phyloP scores from a whole-genome alignment of 179 eudicot genomes.

The Nepenthes alata region DNA sequence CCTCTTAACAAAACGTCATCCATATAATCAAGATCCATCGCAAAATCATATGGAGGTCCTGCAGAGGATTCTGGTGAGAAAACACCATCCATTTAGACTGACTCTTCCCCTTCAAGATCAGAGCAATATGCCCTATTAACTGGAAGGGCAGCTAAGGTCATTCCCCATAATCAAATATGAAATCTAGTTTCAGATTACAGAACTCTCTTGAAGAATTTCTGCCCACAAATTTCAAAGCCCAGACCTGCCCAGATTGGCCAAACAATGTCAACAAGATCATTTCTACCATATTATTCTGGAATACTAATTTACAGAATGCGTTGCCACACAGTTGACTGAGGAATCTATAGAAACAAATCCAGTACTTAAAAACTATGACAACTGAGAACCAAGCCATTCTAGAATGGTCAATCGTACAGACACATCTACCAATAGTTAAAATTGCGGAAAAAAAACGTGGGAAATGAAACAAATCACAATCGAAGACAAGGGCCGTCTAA shows the following conservation, averaged over 20 bases:
- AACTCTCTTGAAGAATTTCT: constrained; percentile 12
- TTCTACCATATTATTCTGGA: neutral
- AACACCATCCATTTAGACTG: constrained; percentile 47
- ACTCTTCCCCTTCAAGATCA: constrained; percentile 5
- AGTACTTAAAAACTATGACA: constrained; percentile 1
- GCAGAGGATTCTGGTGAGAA: constrained; percentile 32
- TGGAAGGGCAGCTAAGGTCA: constrained; percentile 5
- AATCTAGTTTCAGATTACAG: neutral
- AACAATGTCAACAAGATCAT: constrained; percentile 1
- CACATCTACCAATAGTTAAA: neutral
- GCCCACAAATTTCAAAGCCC: constrained; percentile 2
- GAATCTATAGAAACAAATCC: constrained; percentile 12
- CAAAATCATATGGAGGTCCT: constrained; percentile 30
- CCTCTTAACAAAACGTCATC: constrained; percentile 74
- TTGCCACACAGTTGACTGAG: neutral
- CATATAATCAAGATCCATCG: constrained; percentile 77
- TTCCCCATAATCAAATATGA: neutral
- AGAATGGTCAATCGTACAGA: neutral
- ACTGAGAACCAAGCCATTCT: neutral
- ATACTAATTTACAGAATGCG: neutral
- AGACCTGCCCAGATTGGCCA: constrained; percentile 10
- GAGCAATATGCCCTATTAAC: constrained; percentile 4
- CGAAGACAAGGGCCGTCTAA: too few relatives aligned
- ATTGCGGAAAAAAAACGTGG: too few relatives aligned
- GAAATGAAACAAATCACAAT: too few relatives aligned